These are phyloP conservation scores for Chaetomium strumarium DNA, from an alignment of 2,329 filamentous ascomycete species.

Conservation along the genomic window DNA sequence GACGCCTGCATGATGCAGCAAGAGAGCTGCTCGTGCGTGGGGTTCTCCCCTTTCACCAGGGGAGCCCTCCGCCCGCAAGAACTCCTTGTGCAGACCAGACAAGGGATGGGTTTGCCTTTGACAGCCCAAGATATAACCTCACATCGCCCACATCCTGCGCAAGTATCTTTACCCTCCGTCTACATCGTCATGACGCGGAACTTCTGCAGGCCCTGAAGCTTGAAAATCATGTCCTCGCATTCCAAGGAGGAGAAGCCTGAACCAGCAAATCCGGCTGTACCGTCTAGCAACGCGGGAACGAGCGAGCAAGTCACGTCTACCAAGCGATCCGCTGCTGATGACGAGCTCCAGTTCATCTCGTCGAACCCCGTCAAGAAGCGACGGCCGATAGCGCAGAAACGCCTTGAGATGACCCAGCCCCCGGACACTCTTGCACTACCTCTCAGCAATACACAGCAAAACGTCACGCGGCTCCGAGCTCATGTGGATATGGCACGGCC, in stretches of 20 bases:
- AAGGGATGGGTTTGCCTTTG: constrained; percentile 1
- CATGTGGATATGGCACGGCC: no score
- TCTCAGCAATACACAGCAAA: not conserved
- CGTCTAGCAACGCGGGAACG: not conserved
- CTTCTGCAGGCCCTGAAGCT: not conserved
- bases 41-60: not conserved
- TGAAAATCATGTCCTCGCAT: not conserved
- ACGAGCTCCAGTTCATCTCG: constrained; percentile 41
- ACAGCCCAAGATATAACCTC: not conserved
- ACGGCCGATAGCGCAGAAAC: not conserved
- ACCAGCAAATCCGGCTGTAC: not conserved
- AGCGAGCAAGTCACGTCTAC: constrained; percentile 12
- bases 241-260: not conserved
- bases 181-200: not conserved
- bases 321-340: constrained; percentile 30
- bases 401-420: constrained; percentile 20
- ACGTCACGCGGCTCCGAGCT: no score
- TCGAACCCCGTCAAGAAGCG: constrained; percentile 38
- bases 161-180: not conserved
- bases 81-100: not conserved
- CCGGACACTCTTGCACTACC: constrained; percentile 7
- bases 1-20: not conserved
- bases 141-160: not conserved
- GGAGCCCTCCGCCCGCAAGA: not conserved
- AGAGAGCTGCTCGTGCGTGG: not conserved